phyloP scores from a whole-genome alignment of 352 stramenopile genomes.

The Pythium angustatum region DNA sequence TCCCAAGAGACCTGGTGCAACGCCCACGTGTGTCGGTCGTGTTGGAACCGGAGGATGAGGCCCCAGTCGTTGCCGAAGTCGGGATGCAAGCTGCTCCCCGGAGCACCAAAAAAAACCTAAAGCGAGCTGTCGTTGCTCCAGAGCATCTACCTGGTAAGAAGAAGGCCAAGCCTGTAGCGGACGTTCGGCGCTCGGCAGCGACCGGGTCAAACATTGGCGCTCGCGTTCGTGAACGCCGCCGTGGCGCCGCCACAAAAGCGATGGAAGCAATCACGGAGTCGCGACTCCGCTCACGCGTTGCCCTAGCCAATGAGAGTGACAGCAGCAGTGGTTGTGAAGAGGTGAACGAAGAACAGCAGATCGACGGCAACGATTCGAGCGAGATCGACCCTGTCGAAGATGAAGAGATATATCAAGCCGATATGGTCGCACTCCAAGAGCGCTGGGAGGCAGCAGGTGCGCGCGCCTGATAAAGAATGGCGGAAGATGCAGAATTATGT shows the following conservation, averaged over 20 bases:
- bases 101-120: too few relatives aligned
- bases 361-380: neutral
- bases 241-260: neutral
- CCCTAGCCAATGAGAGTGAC: neutral
- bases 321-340: too few relatives aligned
- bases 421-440: too few relatives aligned
- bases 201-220: too few relatives aligned
- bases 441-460: too few relatives aligned
- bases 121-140: too few relatives aligned
- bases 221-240: neutral
- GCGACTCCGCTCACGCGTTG: neutral
- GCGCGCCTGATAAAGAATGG: neutral
- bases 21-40: neutral
- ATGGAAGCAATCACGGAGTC: neutral
- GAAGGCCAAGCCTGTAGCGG: too few relatives aligned
- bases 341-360: neutral
- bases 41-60: neutral
- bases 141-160: too few relatives aligned
- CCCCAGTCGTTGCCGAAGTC: neutral
- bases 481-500: neutral
- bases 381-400: too few relatives aligned
- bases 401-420: too few relatives aligned
- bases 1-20: neutral
- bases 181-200: too few relatives aligned
- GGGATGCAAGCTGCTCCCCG: neutral